These are phyloP conservation scores for Sugiyamaella novakii DNA, from an alignment of 1,139 yeast species.

Conservation along the genomic window DNA sequence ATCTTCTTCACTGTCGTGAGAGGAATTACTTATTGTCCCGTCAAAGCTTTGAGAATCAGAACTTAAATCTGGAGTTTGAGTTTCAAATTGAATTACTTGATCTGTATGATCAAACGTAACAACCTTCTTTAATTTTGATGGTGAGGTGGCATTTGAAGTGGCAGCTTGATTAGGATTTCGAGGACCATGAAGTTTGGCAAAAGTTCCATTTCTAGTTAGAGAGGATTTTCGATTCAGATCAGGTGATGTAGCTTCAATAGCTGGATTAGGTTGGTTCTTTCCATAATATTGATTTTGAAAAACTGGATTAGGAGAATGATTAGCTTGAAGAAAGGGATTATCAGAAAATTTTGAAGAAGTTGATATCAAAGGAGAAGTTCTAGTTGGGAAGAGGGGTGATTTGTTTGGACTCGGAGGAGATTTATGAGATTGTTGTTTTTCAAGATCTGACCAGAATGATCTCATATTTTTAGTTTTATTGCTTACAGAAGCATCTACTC, in stretches of 20 bases:
- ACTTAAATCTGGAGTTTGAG: conserved; percentile 45
- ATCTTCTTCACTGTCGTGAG: conserved; percentile 23
- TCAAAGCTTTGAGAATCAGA: conserved; percentile 33
- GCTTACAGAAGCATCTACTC: conserved; percentile 23
- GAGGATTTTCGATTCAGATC: conserved; percentile 22
- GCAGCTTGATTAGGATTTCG: conserved; percentile 28
- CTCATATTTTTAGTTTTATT: conserved; percentile 35
- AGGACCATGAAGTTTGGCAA: conserved; percentile 39
- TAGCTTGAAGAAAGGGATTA: conserved; percentile 31
- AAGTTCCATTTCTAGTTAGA: conserved; percentile 35
- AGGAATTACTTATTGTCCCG: too few species aligned
- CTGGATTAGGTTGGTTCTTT: conserved; percentile 4
- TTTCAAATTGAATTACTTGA: conserved; percentile 49
- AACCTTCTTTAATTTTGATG: conserved; percentile 35
- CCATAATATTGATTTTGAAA: conserved; percentile 11
- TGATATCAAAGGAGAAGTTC: conserved; percentile 19
- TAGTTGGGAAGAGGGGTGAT: conserved; percentile 20
- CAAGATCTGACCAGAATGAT: conserved; percentile 39
- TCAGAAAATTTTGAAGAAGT: conserved; percentile 23
- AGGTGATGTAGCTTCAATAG: conserved; percentile 11
- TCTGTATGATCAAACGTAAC: conserved; percentile 43
- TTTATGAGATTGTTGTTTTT: conserved; percentile 28
- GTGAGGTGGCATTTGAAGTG: conserved; percentile 9
- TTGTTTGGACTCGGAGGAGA: conserved; percentile 23
- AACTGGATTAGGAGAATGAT: conserved; percentile 19